phyloP scores from a whole-genome alignment of 2,329 filamentous ascomycete genomes.

The Xylaria sp. region DNA sequence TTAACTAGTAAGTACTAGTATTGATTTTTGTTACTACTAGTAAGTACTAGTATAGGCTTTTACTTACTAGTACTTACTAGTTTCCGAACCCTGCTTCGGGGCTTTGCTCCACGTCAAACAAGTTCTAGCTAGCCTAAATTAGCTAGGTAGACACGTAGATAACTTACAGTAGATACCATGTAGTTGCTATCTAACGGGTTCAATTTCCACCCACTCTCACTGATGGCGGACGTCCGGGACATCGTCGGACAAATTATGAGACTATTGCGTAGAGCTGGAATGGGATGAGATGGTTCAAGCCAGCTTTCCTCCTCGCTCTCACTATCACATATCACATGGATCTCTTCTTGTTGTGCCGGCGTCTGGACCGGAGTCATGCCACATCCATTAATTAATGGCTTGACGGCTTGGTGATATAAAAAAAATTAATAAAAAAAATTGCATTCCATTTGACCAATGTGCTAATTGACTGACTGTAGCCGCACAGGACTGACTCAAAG shows the following conservation, averaged over 20 bases:
- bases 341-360: slow-evolving; percentile 5
- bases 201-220: slow-evolving; percentile 24
- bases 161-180: too few species aligned
- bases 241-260: slow-evolving; percentile 7
- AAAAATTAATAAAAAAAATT: slow-evolving; percentile 5
- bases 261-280: not conserved
- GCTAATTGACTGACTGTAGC: not conserved
- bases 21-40: too few species aligned
- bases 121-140: slow-evolving; percentile 11
- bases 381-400: slow-evolving; percentile 8
- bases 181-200: slow-evolving; percentile 8
- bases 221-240: slow-evolving; percentile 6
- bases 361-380: slow-evolving; percentile 1
- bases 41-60: too few species aligned
- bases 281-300: not conserved
- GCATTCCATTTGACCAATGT: slow-evolving; percentile 29
- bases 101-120: slow-evolving; percentile 19
- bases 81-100: too few species aligned
- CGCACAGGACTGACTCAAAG: slow-evolving; percentile 2
- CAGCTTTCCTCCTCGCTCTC: not conserved
- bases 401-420: slow-evolving; percentile 7
- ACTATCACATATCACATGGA: slow-evolving; percentile 14
- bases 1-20: too few species aligned
- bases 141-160: too few species aligned
- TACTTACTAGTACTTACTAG: too few species aligned